phyloP scores from a whole-genome alignment of 768 basidiomycete genomes.

The Boletus rubropictus region DNA sequence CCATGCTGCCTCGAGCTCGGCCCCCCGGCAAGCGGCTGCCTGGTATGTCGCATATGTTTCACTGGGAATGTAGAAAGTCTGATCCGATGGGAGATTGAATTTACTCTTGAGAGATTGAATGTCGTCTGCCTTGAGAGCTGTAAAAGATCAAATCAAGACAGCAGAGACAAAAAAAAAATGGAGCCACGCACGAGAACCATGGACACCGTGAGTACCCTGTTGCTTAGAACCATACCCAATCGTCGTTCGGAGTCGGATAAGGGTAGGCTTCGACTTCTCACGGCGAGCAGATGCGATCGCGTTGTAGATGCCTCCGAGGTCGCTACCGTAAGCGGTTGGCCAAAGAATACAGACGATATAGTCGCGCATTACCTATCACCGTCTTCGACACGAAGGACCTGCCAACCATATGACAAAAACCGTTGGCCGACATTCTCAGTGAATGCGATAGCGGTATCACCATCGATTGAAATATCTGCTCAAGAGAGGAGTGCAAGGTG shows the following conservation, averaged over 20 bases:
- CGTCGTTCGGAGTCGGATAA: constrained; percentile 81
- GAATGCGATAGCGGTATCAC: constrained; percentile 86
- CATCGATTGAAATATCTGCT: constrained; percentile 92
- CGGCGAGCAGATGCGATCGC: constrained; percentile 74
- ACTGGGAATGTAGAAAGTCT: constrained; percentile 73
- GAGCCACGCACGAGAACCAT: constrained; percentile 74
- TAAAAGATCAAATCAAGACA: constrained; percentile 4
- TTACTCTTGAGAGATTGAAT: constrained; percentile 76
- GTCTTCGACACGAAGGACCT: constrained; percentile 77
- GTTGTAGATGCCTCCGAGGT: constrained; percentile 69
- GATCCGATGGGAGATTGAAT: constrained; percentile 73
- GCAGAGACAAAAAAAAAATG: neutral
- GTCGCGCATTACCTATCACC: constrained; percentile 58
- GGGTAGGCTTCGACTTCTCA: constrained; percentile 77
- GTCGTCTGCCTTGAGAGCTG: constrained; percentile 91
- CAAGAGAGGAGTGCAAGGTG: constrained; percentile 6
- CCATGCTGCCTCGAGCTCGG: constrained; percentile 71
- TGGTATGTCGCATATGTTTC: constrained; percentile 66
- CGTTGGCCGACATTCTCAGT: constrained; percentile 89
- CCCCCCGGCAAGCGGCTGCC: constrained; percentile 65
- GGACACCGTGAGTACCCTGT: constrained; percentile 91
- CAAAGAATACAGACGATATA: neutral
- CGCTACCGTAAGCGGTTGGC: constrained; percentile 40
- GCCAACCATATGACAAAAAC: constrained; percentile 91
- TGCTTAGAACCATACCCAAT: constrained; percentile 93